Percentiles rank a stretch among this genome's conserved stretches.
These are phyloP conservation scores for Schizochytrium sp. DNA, from an alignment of 108 stramenopile genomes.

Conservation along the genomic window DNA sequence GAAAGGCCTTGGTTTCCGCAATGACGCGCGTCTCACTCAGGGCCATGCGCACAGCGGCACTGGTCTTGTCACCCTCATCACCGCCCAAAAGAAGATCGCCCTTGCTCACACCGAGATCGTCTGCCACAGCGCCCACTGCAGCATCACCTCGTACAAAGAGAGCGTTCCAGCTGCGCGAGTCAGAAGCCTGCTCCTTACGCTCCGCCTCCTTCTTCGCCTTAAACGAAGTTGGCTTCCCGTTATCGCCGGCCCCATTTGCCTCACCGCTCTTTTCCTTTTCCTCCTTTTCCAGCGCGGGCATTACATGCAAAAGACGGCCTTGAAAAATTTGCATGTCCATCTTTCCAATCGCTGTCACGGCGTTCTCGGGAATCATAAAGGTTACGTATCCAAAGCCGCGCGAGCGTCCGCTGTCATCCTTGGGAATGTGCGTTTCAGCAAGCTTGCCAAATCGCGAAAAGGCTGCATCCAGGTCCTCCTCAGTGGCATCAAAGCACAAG, in stretches of 20 bases:
- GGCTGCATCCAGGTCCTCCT: constrained; percentile 74
- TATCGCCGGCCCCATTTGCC: background rate
- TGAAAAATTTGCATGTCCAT: constrained; percentile 71
- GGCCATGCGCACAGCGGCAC: constrained; percentile 76
- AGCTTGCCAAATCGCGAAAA: constrained; percentile 66
- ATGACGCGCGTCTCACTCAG: constrained; percentile 88
- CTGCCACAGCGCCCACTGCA: constrained; percentile 81
- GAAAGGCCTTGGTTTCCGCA: constrained; percentile 79
- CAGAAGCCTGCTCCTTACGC: constrained; percentile 66
- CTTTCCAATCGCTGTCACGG: constrained; percentile 48
- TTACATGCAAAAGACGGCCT: constrained; percentile 72
- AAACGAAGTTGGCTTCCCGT: constrained; percentile 45
- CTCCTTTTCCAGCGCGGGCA: constrained; percentile 45
- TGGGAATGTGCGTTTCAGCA: constrained; percentile 77
- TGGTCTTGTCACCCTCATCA: constrained; percentile 49
- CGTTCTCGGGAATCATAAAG: constrained; percentile 43
- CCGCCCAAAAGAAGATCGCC: constrained; percentile 81
- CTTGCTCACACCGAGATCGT: constrained; percentile 69
- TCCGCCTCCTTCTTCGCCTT: constrained; percentile 76
- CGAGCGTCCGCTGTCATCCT: constrained; percentile 57
- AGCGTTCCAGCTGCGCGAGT: constrained; percentile 74
- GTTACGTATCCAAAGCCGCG: constrained; percentile 92
- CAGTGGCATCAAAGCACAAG: constrained; percentile 76
- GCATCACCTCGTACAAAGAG: constrained; percentile 88
- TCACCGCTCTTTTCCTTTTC: constrained; percentile 17